Percentiles rank a stretch among this genome's conserved stretches.
These are phyloP conservation scores for Uronychia setigera DNA, from an alignment of 73 alveolate genomes.

Conservation along the genomic window DNA sequence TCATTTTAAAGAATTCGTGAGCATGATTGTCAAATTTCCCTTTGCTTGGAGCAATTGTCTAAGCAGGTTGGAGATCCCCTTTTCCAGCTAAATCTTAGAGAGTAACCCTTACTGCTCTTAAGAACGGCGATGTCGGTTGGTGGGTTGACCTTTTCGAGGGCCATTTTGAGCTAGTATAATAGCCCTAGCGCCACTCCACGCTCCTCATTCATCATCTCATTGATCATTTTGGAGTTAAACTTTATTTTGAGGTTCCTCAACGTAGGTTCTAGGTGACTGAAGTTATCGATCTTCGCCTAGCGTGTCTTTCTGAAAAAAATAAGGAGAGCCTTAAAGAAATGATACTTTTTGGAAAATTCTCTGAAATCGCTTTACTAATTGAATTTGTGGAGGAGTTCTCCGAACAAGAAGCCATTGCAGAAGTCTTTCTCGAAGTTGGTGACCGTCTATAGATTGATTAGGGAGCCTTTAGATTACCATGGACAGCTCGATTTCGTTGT, in stretches of 20 bases:
- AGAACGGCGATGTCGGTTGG: constrained; percentile 82
- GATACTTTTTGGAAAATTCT: constrained; percentile 86
- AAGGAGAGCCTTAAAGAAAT: constrained; percentile 1
- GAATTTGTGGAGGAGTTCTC: constrained; percentile 94
- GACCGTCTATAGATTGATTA: constrained; percentile 59
- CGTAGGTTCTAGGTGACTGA: constrained; percentile 81
- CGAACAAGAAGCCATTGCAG: constrained; percentile 96
- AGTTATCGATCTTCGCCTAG: constrained; percentile 88
- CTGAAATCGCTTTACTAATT: constrained; percentile 89
- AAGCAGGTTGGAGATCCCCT: constrained; percentile 67
- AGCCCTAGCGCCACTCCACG: constrained; percentile 86
- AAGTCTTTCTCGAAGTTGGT: constrained; percentile 95
- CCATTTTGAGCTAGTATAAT: constrained; percentile 80
- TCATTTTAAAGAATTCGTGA: constrained; percentile 44
- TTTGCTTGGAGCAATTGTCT: constrained; percentile 73
- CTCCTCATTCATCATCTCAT: constrained; percentile 80
- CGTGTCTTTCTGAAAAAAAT: constrained; percentile 69
- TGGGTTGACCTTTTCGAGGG: constrained; percentile 75
- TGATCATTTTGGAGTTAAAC: constrained; percentile 86
- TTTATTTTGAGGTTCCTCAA: constrained; percentile 86
- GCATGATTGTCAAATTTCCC: constrained; percentile 74
- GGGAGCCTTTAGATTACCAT: constrained; percentile 19
- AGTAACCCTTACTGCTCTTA: constrained; percentile 41
- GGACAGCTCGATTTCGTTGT: constrained; percentile 88
- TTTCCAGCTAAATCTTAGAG: constrained; percentile 61